phyloP scores from a whole-genome alignment of 257 asterid species.

The Anisodus acutangulus region DNA sequence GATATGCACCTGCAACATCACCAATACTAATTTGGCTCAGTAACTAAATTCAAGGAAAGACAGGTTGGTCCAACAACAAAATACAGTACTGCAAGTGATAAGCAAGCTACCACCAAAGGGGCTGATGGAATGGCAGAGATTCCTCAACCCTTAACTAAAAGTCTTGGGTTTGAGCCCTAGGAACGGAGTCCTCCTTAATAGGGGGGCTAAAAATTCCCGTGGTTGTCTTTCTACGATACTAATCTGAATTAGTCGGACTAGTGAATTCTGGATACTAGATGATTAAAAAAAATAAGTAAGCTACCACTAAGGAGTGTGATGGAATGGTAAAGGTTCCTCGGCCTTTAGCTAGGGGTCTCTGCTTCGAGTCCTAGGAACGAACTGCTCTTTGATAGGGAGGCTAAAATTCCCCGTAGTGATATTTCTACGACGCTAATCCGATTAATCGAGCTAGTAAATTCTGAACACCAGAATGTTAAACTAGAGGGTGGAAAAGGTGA shows the following conservation, averaged over 20 bases:
- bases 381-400: not conserved
- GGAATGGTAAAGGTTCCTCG: not conserved
- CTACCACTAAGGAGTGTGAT: not conserved
- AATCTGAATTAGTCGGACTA: too few relatives aligned
- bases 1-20: constrained; percentile 55
- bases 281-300: not conserved
- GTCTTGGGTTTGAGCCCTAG: not conserved
- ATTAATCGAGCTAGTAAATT: not conserved
- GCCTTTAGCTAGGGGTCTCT: not conserved
- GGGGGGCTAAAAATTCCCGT: too few relatives aligned
- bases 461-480: not conserved
- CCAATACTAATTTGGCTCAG: not conserved
- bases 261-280: too few relatives aligned
- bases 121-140: not conserved
- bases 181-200: not conserved
- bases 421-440: not conserved
- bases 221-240: too few relatives aligned
- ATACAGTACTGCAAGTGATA: not conserved
- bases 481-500: not conserved
- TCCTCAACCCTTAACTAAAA: not conserved
- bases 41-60: not conserved
- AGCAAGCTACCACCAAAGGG: not conserved
- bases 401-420: not conserved
- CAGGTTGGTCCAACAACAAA: not conserved
- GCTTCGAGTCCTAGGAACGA: not conserved